A percentile compares a stretch with the other conserved stretches of the same genome.
Conservation (phyloP, 768 basidiomycete species). For the Phanerodontia chrysosporium region DNA sequence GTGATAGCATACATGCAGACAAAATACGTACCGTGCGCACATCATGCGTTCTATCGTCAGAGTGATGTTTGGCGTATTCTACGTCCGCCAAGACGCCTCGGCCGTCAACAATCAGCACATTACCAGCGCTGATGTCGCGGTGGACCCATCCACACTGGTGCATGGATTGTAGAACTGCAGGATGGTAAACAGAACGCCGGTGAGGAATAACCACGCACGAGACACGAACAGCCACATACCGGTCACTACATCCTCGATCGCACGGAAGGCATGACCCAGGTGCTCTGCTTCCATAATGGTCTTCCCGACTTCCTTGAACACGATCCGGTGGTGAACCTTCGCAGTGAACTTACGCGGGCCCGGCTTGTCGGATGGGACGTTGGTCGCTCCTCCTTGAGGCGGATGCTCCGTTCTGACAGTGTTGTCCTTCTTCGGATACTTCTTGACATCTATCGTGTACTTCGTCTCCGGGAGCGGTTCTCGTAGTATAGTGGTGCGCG, state of each 20-base stretch:
- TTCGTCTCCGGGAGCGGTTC: neutral
- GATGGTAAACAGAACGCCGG: neutral
- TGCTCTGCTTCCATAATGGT: neutral
- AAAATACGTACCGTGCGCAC: neutral
- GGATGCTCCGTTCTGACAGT: neutral
- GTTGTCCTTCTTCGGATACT: neutral
- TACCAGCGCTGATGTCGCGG: constrained; percentile 8
- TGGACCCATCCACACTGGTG: constrained; percentile 10
- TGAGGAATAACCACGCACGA: neutral
- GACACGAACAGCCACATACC: no score
- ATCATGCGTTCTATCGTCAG: neutral
- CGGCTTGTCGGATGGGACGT: neutral
- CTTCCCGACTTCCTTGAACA: neutral
- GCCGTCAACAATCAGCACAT: constrained; percentile 7
- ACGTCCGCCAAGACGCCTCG: constrained; percentile 1
- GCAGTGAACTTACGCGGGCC: neutral
- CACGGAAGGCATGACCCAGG: neutral
- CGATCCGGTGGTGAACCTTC: neutral
- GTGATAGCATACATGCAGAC: neutral
- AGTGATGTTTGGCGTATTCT: constrained; percentile 3
- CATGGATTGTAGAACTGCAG: neutral
- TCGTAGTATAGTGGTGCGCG: neutral
- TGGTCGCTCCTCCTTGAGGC: neutral
- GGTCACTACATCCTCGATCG: neutral
- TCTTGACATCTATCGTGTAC: neutral